Base-by-base conservation (phyloP, 176 grass and related monocot genomes). In the Rhipidocladum racemiflorum region DNA sequence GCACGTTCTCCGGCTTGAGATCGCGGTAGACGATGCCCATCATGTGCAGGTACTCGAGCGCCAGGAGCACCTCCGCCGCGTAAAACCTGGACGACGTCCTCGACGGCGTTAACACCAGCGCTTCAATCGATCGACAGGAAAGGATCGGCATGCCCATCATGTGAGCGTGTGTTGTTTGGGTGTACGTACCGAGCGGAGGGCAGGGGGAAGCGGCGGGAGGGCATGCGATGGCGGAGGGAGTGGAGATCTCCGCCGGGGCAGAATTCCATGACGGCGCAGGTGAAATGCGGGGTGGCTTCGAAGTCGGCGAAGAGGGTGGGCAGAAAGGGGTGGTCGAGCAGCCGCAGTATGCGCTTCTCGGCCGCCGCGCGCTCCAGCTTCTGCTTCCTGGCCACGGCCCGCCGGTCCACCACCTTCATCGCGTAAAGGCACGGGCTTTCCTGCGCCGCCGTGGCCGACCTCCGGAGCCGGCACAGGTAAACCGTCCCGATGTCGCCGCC, bases 1-100 rank as follows among this genome's bases (percentile, higher is more conserved):
- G 89, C 65, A 99, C 94, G 85, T 99, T 99, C 87, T 99, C 96
- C 0, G 96, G 93, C 85, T 99, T 99, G 29, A 99, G 96, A 84
- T 99, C 96, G 12, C 96, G 86, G 87, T 99, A 99, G n/a, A 99
- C 96, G 59, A 99, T 44, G 45, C 96, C 96, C 68, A 95, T 75
- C 89, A 95, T 85, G 83, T 99, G 96, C 16, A 99, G 89, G 77
- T 99, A 99, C 88, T 99, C 96, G 3, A 99, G 39, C 8, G 92
- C 93, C 1, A 99, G 65, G 8, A 99, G 64, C 73, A 95, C 91
- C 89, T 99, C 96, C 38, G 93, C 96, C 5, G 91, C 96, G 87
- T 99, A 99, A 81, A 99, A 99, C 34, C 93, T 95, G 81, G 27
- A 56, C 67, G 27, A 56, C 67, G 5, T 0, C 6, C 18, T 2